Base-by-base conservation (phyloP, 2,329 filamentous ascomycete species). In the Elsinoe arachidis region DNA sequence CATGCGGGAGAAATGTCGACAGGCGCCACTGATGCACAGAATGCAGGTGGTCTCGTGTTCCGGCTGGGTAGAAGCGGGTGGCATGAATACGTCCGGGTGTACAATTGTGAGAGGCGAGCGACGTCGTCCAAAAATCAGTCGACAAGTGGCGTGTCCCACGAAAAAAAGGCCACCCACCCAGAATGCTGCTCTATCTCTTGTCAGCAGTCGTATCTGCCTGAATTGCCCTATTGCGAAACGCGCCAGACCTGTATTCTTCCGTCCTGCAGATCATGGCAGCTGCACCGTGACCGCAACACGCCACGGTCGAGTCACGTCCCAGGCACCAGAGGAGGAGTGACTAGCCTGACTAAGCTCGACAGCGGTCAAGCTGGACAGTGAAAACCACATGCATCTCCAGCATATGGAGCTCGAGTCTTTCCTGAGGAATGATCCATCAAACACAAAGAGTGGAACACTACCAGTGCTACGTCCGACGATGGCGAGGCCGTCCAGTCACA, bases 41-140 rank as follows among this genome's bases (percentile, higher is more conserved):
- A 39, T 53, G 49, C 49, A 39, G 26, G 34, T 17, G 17, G 34
- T 53, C 21, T 46, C 41, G 41, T 46, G 41, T 46, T 23, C 21
- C 41, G 49, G 26, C 47, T 35, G 47, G 47, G 47, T 52, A 52
- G 47, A 52, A 52, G 47, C 47, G 47, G 47, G 30, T 35, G 47
- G 17, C 26, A 17, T 23, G 26, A 37, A 17, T 26, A 30, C 43
- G 26, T 47, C 19, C 43, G 19, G 23, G 23, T 26, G 23, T 30
- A 30, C 26, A 9, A 2, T 30, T 30, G 26, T 30, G 43, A 26
- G 15, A 47, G 43, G 19, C 19, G 43, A 46, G 19, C 15, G 34
- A 15, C 5, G 10, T 30, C 34, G 37, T 53, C 49, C 33, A 53
- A 34, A 53, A 53, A 7, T 12, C 17, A 38, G 15, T 23, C 12